Conservation (phyloP, 495 filamentous ascomycete genomes). For the Cetradonia linearis region DNA sequence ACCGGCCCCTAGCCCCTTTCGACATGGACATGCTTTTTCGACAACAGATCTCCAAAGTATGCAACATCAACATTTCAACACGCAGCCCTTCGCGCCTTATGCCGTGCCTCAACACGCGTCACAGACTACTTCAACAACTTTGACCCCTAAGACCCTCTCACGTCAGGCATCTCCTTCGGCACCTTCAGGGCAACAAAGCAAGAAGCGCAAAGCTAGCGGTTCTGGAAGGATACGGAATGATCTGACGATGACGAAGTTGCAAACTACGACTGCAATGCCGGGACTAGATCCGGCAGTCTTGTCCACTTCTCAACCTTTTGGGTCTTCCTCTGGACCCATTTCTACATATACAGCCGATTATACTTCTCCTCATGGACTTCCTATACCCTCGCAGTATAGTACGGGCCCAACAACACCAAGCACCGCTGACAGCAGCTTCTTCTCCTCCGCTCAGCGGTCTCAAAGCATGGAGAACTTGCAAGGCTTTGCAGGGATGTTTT, state of each 20-base stretch:
- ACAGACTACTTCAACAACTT: slow-evolving; percentile 36
- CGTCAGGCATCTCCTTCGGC: slow-evolving; percentile 60
- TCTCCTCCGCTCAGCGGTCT: slow-evolving; percentile 41
- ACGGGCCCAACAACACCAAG: slow-evolving; percentile 57
- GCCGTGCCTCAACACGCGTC: slow-evolving; percentile 31
- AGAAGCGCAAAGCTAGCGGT: slow-evolving; percentile 65
- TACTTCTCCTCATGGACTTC: slow-evolving; percentile 35
- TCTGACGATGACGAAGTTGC: slow-evolving; percentile 70
- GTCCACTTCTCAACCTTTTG: slow-evolving; percentile 28
- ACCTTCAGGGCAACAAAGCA: slow-evolving; percentile 48
- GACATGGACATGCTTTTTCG: slow-evolving; percentile 30
- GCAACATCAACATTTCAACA: slow-evolving; percentile 34
- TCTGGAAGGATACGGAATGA: slow-evolving; percentile 56
- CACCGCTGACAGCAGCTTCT: slow-evolving; percentile 42
- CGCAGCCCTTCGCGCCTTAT: slow-evolving; percentile 23
- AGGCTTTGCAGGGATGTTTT: slow-evolving; percentile 46
- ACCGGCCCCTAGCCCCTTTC: slow-evolving; percentile 23
- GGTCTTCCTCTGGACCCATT: slow-evolving; percentile 25
- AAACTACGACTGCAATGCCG: slow-evolving; percentile 30
- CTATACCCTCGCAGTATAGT: slow-evolving; percentile 40
- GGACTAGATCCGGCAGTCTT: slow-evolving; percentile 23
- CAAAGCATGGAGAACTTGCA: slow-evolving; percentile 48
- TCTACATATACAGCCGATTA: slow-evolving; percentile 33
- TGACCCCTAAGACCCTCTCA: slow-evolving; percentile 55
- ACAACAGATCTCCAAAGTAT: slow-evolving; percentile 46